Base-by-base conservation (phyloP, 441 rosid genomes). In the Pelargonium fulgidum region DNA sequence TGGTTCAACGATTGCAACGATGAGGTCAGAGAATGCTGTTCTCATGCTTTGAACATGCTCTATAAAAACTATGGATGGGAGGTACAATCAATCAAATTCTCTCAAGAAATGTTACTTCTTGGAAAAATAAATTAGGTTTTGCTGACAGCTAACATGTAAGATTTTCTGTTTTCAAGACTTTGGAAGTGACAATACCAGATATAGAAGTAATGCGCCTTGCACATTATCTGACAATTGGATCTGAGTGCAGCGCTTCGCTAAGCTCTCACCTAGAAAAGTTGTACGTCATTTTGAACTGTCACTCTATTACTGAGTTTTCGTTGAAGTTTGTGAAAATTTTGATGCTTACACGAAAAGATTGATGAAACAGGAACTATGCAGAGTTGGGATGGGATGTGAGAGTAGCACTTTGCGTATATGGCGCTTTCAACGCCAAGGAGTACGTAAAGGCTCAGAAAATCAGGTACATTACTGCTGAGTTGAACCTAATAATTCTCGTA, bases 171-270 rank as follows among this genome's bases (percentile, higher is more conserved):
- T 66, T 48, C 19, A 44, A 87, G 92, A 82, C 81, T 52, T 75
- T 85, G 65, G 87, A 86, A 72, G 90, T 89, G 68, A 85, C 89
- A 0, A 75, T 89, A 81, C 96, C 96, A 5, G 92, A 85, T 7
- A 85, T 89, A 70, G 92, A 89, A 74, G 80, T 76, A 13, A 89
- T 89, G 96, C 80, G 89, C 8, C 79, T 89, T 4, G 90, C 96
- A 45, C 92, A 89, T 77, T 89, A 89, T 64, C 0, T 78, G 67
- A 89, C 96, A 3, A 85, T 87, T 62, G 90, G 85, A 54, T 79
- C 92, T 0, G 92, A 89, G 70, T 81, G 87, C 16, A 80, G 22
- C 67, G 68, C 96, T 64, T 72, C 89, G 0, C 85, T 89, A 36
- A 67, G 81, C 63, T 68, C 87, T 44, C 61, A 85, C 74, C 80